phyloP scores from a whole-genome alignment of 331 rosid genomes.

The Arachis monticola region DNA sequence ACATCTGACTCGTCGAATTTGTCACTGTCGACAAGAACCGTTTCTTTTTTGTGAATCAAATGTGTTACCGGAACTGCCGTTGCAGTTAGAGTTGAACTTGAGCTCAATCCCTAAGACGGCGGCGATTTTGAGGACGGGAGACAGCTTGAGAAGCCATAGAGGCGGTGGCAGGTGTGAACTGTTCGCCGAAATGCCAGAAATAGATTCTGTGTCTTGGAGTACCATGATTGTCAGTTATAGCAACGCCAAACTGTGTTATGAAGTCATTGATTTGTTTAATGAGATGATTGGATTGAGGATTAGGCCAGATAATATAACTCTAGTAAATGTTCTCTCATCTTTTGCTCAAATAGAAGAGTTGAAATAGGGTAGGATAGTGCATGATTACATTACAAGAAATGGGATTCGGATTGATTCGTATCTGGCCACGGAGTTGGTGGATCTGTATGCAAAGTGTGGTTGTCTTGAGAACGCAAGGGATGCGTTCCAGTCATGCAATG shows the following conservation, averaged over 20 bases:
- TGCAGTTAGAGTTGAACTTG: too few species aligned
- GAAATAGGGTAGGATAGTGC: conserved; percentile 60
- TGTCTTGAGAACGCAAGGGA: conserved; percentile 59
- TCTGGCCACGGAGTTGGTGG: conserved; percentile 73
- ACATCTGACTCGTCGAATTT: too few species aligned
- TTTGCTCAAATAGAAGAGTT: conserved; percentile 70
- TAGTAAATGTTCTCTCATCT: conserved; percentile 77
- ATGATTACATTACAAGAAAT: conserved; percentile 48
- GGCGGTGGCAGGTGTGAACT: conserved; percentile 42
- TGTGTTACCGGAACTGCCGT: too few species aligned
- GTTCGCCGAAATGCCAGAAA: conserved; percentile 60
- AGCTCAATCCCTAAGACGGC: too few species aligned
- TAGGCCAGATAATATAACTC: conserved; percentile 60
- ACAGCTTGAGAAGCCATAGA: too few species aligned
- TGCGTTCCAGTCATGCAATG: conserved; percentile 51
- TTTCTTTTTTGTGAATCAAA: too few species aligned
- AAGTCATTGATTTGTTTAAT: conserved; percentile 55
- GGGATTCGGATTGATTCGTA: conserved; percentile 53
- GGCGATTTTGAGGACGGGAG: too few species aligned
- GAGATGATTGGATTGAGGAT: conserved; percentile 49
- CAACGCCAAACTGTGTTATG: conserved; percentile 42
- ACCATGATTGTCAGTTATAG: conserved; percentile 71
- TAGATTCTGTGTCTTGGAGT: conserved; percentile 72
- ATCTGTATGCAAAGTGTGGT: conserved; percentile 79
- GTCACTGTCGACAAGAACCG: too few species aligned